Evolutionary conservation across 73 alveolate genomes (phyloP), one percentile per base, ranked within the genome.

Genomic region (Paramecium caudatum): DNA sequence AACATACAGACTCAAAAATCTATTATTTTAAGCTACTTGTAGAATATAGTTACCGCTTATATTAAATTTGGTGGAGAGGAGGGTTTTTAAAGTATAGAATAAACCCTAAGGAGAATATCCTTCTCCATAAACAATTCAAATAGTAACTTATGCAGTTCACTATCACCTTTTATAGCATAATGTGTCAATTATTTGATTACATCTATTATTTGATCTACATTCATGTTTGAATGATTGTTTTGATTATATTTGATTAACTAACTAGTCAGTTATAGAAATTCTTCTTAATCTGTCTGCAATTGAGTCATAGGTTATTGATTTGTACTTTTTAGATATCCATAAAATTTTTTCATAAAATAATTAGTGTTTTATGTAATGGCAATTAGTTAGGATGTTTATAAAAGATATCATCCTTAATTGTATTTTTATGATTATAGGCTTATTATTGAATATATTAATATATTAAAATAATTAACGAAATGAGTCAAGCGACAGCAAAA

Each of bases 401-500:
- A 41, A 8, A 41, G 12, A 12, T 12, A 41, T 41, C 12, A 8
- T 41, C 7, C 7, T 7, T 41, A 8, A 41, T 8, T 41, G 7
- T 7, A 41, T 41, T 41, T 41, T 41, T 41, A 41, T 41, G 12
- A 41, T 8, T 8, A 41, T 8, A 41, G 12, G 12, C 12, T 41
- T 41, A 41, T 41, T n/a, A n/a, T n/a, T n/a, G n/a, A n/a, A n/a
- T n/a, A n/a, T n/a, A n/a, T 55, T 43, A 23, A 17, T 55, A 32
- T 25, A 65, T 65, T 25, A 65, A 33, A 65, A 33, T 65, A 65
- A 74, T 74, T 74, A 74, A 74, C 88, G 88, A 74, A 41, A 74
- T 74, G 88, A 74, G 65, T 43, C 47, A 74, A 74, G 36, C 88
- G n/a, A 74, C 88, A 19, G 88, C 88, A 36, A 74, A 74, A 74